Percentiles rank a stretch among this genome's conserved stretches.
Conservation (phyloP, 202 grass and related monocot species). For the Setaria viridis region DNA sequence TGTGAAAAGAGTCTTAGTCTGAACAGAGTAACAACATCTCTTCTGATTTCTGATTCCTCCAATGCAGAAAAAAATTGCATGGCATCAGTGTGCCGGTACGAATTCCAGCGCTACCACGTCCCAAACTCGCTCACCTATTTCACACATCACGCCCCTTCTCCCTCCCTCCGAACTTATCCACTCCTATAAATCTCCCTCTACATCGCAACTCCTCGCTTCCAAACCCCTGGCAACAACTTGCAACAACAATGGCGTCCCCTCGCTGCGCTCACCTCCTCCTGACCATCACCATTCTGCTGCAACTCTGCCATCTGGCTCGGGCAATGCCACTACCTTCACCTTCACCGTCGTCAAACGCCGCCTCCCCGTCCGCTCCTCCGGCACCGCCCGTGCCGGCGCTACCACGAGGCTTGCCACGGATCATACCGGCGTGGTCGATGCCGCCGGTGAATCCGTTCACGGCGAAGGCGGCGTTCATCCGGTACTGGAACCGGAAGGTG, state of each 20-base stretch:
- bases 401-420: background rate
- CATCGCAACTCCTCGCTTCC: background rate
- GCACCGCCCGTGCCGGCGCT: background rate
- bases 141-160: background rate
- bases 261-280: constrained; percentile 12
- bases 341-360: background rate
- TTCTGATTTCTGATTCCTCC: background rate
- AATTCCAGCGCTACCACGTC: constrained; percentile 21
- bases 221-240: background rate
- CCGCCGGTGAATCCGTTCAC: constrained; percentile 82
- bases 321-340: background rate
- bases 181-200: constrained; percentile 31
- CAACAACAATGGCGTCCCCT: constrained; percentile 41
- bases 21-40: background rate
- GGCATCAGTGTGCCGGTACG: constrained; percentile 26
- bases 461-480: constrained; percentile 73
- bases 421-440: constrained; percentile 19
- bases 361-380: background rate
- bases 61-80: background rate
- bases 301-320: background rate
- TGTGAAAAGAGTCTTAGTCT: too few species aligned
- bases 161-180: background rate
- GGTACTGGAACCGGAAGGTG: constrained; percentile 95
- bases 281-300: background rate
- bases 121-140: constrained; percentile 30